Percentiles rank a stretch among this genome's conserved stretches.
These are phyloP conservation scores for Boletus sp. DNA, from an alignment of 1,284 basidiomycete species.

Conservation along the genomic window DNA sequence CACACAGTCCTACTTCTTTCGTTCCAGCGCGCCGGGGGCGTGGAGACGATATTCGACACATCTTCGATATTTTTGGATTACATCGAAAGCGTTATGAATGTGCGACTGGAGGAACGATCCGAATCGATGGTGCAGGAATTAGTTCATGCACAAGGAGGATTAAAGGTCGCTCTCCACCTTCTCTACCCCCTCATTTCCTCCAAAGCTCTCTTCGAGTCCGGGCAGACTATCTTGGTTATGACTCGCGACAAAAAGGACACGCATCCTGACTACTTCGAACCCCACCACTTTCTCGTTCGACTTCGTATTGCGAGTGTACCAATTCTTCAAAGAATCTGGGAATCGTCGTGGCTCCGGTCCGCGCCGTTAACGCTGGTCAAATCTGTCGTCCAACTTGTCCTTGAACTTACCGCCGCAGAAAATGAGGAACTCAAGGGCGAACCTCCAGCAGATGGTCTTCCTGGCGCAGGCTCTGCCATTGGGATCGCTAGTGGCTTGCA, in stretches of 20 bases:
- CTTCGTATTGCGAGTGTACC: slow-evolving; percentile 75
- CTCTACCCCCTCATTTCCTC: slow-evolving; percentile 77
- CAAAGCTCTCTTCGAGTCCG: slow-evolving; percentile 80
- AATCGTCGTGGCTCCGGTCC: slow-evolving; percentile 77
- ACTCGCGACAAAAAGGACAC: slow-evolving; percentile 78
- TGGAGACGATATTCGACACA: slow-evolving; percentile 66
- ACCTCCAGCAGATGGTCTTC: slow-evolving; percentile 24
- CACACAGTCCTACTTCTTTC: slow-evolving; percentile 81
- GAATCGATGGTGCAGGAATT: slow-evolving; percentile 61
- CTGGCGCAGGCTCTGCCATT: slow-evolving; percentile 29
- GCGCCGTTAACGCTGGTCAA: slow-evolving; percentile 74
- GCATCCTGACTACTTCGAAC: slow-evolving; percentile 77
- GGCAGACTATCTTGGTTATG: slow-evolving; percentile 73
- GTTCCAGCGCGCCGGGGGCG: slow-evolving; percentile 72
- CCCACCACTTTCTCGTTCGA: slow-evolving; percentile 82
- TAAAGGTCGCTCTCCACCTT: slow-evolving; percentile 81
- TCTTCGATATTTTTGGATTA: slow-evolving; percentile 57
- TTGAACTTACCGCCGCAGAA: slow-evolving; percentile 83
- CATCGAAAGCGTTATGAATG: slow-evolving; percentile 52
- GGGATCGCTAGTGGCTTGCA: slow-evolving; percentile 40
- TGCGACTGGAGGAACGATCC: slow-evolving; percentile 54
- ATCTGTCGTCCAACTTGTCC: slow-evolving; percentile 72
- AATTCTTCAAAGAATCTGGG: slow-evolving; percentile 73
- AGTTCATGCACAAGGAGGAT: slow-evolving; percentile 73
- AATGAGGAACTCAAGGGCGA: slow-evolving; percentile 65